phyloP scores from a whole-genome alignment of 129 eudicot genomes.

The Flaveria brownii region DNA sequence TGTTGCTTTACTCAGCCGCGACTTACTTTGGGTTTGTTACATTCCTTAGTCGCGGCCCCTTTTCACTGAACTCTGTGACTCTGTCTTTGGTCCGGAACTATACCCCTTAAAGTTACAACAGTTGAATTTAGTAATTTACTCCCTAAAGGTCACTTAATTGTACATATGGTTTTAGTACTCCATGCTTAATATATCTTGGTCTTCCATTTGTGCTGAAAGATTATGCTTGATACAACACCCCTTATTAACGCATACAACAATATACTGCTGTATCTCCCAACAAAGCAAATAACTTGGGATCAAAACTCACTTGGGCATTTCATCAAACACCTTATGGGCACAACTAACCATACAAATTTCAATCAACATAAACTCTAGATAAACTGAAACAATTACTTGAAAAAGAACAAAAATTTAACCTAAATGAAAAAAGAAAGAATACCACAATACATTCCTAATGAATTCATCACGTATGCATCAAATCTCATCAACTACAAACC shows the following conservation, averaged over 20 bases:
- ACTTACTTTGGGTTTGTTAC: too few relatives aligned
- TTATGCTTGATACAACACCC: not conserved
- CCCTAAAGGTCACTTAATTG: not conserved
- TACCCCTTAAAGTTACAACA: too few relatives aligned
- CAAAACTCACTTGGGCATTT: constrained; percentile 11
- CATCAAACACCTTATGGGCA: not conserved
- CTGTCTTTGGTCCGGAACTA: too few relatives aligned
- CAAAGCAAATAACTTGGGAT: not conserved
- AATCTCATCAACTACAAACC: not conserved
- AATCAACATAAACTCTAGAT: not conserved
- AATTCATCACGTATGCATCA: not conserved
- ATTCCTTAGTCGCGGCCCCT: too few relatives aligned
- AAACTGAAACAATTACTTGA: not conserved
- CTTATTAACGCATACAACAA: too few relatives aligned
- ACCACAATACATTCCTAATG: not conserved
- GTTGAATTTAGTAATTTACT: too few relatives aligned
- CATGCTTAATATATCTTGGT: too few relatives aligned
- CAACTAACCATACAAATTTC: not conserved
- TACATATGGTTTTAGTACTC: too few relatives aligned
- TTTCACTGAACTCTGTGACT: too few relatives aligned
- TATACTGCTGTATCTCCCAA: not conserved
- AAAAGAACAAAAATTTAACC: not conserved
- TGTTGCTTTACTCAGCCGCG: too few relatives aligned
- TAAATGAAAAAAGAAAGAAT: not conserved
- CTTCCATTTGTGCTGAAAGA: not conserved